Evolutionary conservation across 83 land plant species (phyloP), one percentile per base, ranked within the genome.

Genomic region (Larix sibirica): DNA sequence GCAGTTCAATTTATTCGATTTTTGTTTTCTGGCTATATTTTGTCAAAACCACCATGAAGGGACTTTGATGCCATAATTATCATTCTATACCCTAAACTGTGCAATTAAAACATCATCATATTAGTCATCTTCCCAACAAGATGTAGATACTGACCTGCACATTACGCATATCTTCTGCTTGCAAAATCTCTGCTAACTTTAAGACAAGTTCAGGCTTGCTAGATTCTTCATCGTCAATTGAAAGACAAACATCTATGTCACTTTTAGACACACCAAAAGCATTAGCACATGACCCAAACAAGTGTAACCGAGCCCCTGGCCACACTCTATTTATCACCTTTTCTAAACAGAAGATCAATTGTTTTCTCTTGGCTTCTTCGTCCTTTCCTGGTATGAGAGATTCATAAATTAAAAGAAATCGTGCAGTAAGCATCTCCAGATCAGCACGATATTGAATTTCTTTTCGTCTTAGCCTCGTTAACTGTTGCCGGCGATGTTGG

Each of bases 241-340:
- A 90, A 81, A 97, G 93, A 84, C 99, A 97, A 64, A 97, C 87
- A 89, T 97, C 99, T 85, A 97, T 93, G 74, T 97, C 99, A 85
- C 99, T 96, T 77, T 94, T 97, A 38, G 97, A 91, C 65, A 97
- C 92, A 0, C 92, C 98, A 90, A 97, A 97, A 4, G 95, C 91
- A 87, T 94, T 97, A 10, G 97, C 98, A 94, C 98, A 96, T 13
- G 99, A 97, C 77, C 99, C 99, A 87, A 90, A 97, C 24, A 97
- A 89, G 78, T 84, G 87, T 21, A 97, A 85, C 78, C 78, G 82
- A 61, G 99, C 98, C 14, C 90, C 80, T 23, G 96, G 95, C 97
- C 96, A 96, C 67, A 94, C 94, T 81, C 87, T 86, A 70, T 64
- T 62, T 10, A 97, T 90, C 54, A 97, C 82, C 56, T 81, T 89